Evolutionary conservation across 305 asterid species (phyloP).

Genomic region (Euphrasia arctica): DNA sequence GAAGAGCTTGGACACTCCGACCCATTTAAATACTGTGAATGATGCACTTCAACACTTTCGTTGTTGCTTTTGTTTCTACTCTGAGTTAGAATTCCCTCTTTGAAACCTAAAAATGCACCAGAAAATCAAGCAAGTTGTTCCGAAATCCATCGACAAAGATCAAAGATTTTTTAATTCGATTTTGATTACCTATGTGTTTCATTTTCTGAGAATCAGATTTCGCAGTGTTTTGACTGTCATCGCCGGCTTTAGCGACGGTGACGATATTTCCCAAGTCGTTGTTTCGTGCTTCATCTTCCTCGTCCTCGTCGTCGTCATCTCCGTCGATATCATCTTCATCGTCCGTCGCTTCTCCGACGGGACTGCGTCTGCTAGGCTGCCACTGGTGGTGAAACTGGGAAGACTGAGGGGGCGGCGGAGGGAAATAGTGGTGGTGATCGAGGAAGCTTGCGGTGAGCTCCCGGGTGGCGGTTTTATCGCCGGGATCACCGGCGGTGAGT

Average conservation of each 20-base stretch:
- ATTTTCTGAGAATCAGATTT: conserved; percentile 29
- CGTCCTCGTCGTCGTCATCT: conserved; percentile 43
- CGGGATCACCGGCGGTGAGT: conserved; percentile 40
- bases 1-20: conserved; percentile 54
- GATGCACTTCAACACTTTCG: conserved; percentile 49
- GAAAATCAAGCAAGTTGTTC: conserved; percentile 10
- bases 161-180: background rate
- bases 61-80: conserved; percentile 40
- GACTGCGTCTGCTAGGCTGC: conserved; percentile 44
- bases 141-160: background rate
- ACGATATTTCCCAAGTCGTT: conserved; percentile 43
- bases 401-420: conserved; percentile 31
- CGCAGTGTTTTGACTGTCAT: conserved; percentile 25
- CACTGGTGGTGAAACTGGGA: conserved; percentile 49
- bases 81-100: conserved; percentile 43
- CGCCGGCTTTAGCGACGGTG: conserved; percentile 35
- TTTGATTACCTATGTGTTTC: conserved; percentile 35
- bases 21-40: conserved; percentile 55
- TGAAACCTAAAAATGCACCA: conserved; percentile 37
- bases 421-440: conserved; percentile 54
- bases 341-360: conserved; percentile 52
- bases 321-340: conserved; percentile 36
- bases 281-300: conserved; percentile 43
- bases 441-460: conserved; percentile 69
- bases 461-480: conserved; percentile 52